A percentile compares a stretch with the other conserved stretches of the same genome.
Conservation (phyloP, 2,329 filamentous ascomycete species). For the Botrytis byssoidea region DNA sequence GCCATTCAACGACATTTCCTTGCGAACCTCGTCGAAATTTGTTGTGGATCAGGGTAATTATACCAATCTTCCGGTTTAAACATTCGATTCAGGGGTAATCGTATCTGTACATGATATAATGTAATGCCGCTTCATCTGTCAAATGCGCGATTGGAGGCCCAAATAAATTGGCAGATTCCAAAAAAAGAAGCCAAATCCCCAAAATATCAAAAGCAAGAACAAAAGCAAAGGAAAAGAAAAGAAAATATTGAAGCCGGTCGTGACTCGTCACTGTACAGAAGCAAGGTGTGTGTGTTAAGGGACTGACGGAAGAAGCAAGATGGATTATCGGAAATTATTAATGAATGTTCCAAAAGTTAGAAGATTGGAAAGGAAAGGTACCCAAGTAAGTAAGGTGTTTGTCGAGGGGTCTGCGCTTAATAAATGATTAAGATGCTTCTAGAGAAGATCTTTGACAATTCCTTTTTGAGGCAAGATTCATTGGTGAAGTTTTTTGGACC, state of each 20-base stretch:
- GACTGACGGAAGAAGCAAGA: slow-evolving; percentile 2
- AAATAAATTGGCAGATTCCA: slow-evolving; percentile 5
- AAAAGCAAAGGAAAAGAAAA: neutral
- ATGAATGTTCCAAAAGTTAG: slow-evolving; percentile 8
- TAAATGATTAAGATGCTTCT: neutral
- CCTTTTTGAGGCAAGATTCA: neutral
- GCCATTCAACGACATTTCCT: slow-evolving; percentile 89
- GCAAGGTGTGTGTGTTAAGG: slow-evolving; percentile 2
- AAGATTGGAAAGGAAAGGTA: neutral
- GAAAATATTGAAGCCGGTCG: neutral
- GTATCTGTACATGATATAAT: slow-evolving; percentile 34
- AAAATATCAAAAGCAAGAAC: neutral
- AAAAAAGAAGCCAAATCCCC: neutral
- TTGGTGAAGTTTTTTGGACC: neutral
- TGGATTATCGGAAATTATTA: slow-evolving; percentile 21
- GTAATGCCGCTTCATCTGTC: slow-evolving; percentile 33
- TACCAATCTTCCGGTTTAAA: slow-evolving; percentile 18
- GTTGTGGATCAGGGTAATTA: slow-evolving; percentile 12
- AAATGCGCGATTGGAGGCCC: slow-evolving; percentile 3
- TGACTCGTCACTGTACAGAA: neutral
- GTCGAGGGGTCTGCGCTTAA: slow-evolving; percentile 13
- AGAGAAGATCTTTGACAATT: slow-evolving; percentile 12
- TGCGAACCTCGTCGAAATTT: slow-evolving; percentile 20
- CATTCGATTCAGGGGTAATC: slow-evolving; percentile 34
- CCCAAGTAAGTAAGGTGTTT: neutral